These are phyloP conservation scores for Cryoendolithus antarcticus DNA, from an alignment of 2,329 filamentous ascomycete species.

Conservation along the genomic window DNA sequence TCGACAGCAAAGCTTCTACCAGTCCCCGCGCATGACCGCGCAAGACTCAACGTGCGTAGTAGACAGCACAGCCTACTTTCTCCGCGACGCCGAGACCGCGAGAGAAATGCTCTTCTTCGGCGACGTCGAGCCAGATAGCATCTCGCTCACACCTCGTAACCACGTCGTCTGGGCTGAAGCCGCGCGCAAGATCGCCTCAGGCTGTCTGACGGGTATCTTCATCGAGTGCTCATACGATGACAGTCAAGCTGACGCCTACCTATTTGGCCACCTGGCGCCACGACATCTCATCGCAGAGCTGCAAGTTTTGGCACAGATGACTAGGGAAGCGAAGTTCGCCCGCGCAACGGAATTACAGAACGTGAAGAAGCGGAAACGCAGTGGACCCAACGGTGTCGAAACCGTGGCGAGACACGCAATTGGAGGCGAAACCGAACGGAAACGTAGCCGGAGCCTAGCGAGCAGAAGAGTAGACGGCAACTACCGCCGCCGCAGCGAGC, in stretches of 20 bases:
- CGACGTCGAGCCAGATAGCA: constrained; percentile 82
- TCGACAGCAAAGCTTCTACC: constrained; percentile 16
- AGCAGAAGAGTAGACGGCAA: constrained; percentile 10
- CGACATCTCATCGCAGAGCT: constrained; percentile 73
- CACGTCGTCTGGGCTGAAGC: constrained; percentile 76
- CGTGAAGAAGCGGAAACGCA: constrained; percentile 54
- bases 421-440: constrained; percentile 14
- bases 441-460: constrained; percentile 22
- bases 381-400: constrained; percentile 27
- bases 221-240: constrained; percentile 95
- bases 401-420: constrained; percentile 12
- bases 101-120: constrained; percentile 86
- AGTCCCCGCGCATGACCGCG: constrained; percentile 14
- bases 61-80: constrained; percentile 88
- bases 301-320: constrained; percentile 55
- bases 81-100: constrained; percentile 48
- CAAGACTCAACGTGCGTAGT: constrained; percentile 48
- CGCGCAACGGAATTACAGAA: constrained; percentile 25
- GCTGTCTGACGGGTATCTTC: constrained; percentile 67
- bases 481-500: constrained; percentile 13
- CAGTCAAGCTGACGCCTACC: constrained; percentile 57
- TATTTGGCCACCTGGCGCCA: constrained; percentile 85
- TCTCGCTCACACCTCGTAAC: constrained; percentile 73
- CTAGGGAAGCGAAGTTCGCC: constrained; percentile 37
- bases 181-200: constrained; percentile 66